Evolutionary conservation across 768 basidiomycete genomes (phyloP).

Genomic region (Exidia glandulosa): DNA sequence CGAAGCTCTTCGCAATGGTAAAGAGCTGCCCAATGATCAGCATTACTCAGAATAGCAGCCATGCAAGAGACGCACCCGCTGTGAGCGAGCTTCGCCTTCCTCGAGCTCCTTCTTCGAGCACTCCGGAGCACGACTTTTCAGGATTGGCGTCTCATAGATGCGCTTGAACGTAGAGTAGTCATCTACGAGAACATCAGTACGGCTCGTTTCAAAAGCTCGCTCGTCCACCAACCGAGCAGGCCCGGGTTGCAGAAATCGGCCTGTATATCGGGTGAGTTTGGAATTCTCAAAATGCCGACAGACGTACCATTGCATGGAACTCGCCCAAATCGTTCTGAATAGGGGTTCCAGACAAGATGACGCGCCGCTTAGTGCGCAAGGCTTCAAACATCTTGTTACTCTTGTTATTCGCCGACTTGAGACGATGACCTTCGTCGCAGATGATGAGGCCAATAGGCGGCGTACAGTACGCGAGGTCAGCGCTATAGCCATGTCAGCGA

Average conservation of each 20-base stretch:
- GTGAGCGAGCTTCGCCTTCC: constrained; percentile 62
- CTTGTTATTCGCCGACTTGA: constrained; percentile 88
- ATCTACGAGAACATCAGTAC: constrained; percentile 30
- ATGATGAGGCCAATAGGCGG: constrained; percentile 89
- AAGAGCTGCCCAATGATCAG: constrained; percentile 38
- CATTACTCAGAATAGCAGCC: background rate
- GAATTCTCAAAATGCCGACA: background rate
- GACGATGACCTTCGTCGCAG: constrained; percentile 95
- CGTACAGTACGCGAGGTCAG: constrained; percentile 53
- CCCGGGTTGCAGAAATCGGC: constrained; percentile 93
- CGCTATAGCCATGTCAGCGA: constrained; percentile 21
- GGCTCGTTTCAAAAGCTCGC: background rate
- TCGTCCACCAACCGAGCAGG: constrained; percentile 51
- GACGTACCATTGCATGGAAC: constrained; percentile 86
- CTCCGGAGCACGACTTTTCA: constrained; percentile 72
- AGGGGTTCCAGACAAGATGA: constrained; percentile 93
- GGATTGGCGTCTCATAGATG: constrained; percentile 79
- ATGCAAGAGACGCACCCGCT: constrained; percentile 41
- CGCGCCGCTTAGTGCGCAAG: constrained; percentile 60
- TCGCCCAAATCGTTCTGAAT: constrained; percentile 95
- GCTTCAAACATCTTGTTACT: constrained; percentile 78
- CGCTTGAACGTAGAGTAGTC: constrained; percentile 65
- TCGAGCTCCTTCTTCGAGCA: constrained; percentile 63
- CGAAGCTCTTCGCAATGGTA: constrained; percentile 73
- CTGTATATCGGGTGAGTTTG: constrained; percentile 28